Conservation (phyloP, 192 early-diverging fungal genomes). For the Oehlia diaphana region DNA sequence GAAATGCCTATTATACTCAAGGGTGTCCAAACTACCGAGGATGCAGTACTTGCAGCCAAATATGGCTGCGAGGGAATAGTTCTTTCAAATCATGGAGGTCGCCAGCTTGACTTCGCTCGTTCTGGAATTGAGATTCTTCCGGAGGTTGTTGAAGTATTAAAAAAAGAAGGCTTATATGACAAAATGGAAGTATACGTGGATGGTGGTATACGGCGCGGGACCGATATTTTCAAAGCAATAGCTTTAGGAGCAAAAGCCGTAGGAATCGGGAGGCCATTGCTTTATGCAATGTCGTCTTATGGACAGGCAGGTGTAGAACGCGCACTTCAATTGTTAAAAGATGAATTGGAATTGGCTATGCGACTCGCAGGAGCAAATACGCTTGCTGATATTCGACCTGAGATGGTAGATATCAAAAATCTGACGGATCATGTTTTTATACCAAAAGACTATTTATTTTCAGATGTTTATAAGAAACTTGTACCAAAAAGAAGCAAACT, state of each 20-base stretch:
- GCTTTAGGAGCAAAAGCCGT: conserved; percentile 92
- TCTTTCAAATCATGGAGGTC: conserved; percentile 95
- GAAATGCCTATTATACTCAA: conserved; percentile 88
- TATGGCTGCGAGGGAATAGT: conserved; percentile 83
- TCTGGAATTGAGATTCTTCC: conserved; percentile 80
- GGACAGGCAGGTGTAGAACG: conserved; percentile 83
- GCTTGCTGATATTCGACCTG: conserved; percentile 60
- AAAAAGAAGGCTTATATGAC: conserved; percentile 43
- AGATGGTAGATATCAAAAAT: conserved; percentile 24
- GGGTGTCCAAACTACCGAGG: conserved; percentile 87
- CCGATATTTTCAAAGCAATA: conserved; percentile 95
- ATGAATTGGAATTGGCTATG: conserved; percentile 88
- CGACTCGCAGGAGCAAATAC: conserved; percentile 65
- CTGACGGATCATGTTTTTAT: conserved; percentile 18
- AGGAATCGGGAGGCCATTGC: conserved; percentile 77
- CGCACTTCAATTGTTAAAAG: conserved; percentile 74
- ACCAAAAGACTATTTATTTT: conserved; percentile 26
- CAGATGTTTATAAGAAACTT: conserved; percentile 14
- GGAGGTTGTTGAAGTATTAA: conserved; percentile 81
- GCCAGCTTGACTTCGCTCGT: conserved; percentile 82
- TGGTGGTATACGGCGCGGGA: conserved; percentile 88
- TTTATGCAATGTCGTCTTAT: conserved; percentile 57
- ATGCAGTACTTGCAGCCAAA: conserved; percentile 82
- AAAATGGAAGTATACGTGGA: conserved; percentile 90
- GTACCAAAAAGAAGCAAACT: conserved; percentile 19